These are phyloP conservation scores for Tirmania nivea DNA, from an alignment of 495 filamentous ascomycete species.

Conservation along the genomic window DNA sequence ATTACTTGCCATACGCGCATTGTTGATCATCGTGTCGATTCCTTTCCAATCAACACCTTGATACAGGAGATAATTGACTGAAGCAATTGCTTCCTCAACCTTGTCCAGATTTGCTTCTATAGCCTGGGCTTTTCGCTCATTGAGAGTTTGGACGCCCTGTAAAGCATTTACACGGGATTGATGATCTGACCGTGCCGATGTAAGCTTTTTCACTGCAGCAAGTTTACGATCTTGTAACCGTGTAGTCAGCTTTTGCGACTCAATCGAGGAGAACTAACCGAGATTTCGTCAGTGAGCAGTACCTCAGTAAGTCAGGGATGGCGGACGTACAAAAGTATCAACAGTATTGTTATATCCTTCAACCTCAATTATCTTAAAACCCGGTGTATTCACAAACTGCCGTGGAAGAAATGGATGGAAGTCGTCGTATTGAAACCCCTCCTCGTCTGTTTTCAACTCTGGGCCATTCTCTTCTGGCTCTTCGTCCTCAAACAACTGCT, in stretches of 20 bases:
- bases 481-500: conserved; percentile 7
- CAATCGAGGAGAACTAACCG: conserved; percentile 58
- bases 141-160: conserved; percentile 54
- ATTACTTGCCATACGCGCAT: conserved; percentile 60
- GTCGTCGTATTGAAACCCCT: conserved; percentile 58
- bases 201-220: conserved; percentile 58
- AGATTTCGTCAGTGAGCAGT: no score
- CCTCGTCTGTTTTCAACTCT: conserved; percentile 19
- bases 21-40: conserved; percentile 65
- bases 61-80: conserved; percentile 66
- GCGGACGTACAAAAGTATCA: conserved; percentile 43
- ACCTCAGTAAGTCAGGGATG: neutral
- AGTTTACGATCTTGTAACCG: conserved; percentile 59
- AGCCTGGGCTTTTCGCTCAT: conserved; percentile 69
- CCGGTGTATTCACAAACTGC: conserved; percentile 51
- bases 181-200: conserved; percentile 61
- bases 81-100: conserved; percentile 76
- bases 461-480: conserved; percentile 22
- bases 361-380: conserved; percentile 45
- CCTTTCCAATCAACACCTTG: conserved; percentile 97
- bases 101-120: conserved; percentile 75
- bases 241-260: conserved; percentile 79
- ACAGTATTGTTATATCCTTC: conserved; percentile 79
- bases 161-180: conserved; percentile 61
- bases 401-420: conserved; percentile 82